A percentile compares a stretch with the other conserved stretches of the same genome.
phyloP scores from a whole-genome alignment of 805 yeast species.

The Kodamaea laetipori region DNA sequence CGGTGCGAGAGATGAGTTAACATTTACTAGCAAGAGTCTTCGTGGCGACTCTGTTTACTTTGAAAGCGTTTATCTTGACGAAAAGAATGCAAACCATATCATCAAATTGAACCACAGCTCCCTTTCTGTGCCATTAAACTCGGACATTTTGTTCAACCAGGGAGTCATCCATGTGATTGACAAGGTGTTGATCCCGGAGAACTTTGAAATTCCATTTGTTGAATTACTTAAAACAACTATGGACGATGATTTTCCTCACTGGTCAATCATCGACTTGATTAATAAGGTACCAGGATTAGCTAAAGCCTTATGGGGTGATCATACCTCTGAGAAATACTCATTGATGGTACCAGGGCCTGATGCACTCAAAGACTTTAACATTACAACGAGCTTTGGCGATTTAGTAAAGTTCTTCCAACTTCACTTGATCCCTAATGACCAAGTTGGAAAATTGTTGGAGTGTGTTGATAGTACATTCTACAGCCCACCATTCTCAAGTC shows the following conservation, averaged over 20 bases:
- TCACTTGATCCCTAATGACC: conserved; percentile 67
- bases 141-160: conserved; percentile 74
- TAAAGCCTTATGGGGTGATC: conserved; percentile 30
- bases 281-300: conserved; percentile 43
- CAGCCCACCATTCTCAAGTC: conserved; percentile 1
- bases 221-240: conserved; percentile 62
- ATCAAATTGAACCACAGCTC: conserved; percentile 34
- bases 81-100: conserved; percentile 22
- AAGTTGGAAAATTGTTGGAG: conserved; percentile 46
- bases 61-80: conserved; percentile 21
- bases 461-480: conserved; percentile 42
- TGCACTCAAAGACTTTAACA: conserved; percentile 55
- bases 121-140: conserved; percentile 41
- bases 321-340: conserved; percentile 40
- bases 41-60: conserved; percentile 32
- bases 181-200: conserved; percentile 56
- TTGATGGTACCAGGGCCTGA: conserved; percentile 70
- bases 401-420: conserved; percentile 59
- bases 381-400: conserved; percentile 43
- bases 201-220: conserved; percentile 50
- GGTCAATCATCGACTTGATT: conserved; percentile 49
- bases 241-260: conserved; percentile 29
- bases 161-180: conserved; percentile 82
- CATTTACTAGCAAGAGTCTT: conserved; percentile 21
- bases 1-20: conserved; percentile 27